phyloP scores from a whole-genome alignment of 2,329 filamentous ascomycete genomes.

The Fusarium kyushuense region DNA sequence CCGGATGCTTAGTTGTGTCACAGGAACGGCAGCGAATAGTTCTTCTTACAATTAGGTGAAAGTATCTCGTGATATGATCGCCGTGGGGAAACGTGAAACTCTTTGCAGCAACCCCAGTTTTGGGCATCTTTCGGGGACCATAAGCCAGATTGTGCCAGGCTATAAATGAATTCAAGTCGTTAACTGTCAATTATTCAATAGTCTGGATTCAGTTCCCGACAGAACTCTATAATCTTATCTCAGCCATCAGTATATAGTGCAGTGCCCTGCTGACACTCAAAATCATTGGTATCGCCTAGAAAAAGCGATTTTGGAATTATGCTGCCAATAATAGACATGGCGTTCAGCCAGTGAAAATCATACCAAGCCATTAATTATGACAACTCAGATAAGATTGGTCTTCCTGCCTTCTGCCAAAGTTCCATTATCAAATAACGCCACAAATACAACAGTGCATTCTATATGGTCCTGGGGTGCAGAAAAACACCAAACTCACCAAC shows the following conservation, averaged over 20 bases:
- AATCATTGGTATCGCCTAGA: neutral
- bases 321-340: slow-evolving; percentile 18
- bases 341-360: slow-evolving; percentile 32
- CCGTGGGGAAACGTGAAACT: slow-evolving; percentile 27
- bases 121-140: neutral
- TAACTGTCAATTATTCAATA: neutral
- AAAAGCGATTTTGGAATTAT: slow-evolving; percentile 9
- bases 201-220: neutral
- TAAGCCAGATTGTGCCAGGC: neutral
- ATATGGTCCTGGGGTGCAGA: too few relatives aligned
- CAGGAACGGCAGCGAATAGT: slow-evolving; percentile 6
- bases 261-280: neutral
- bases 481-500: too few relatives aligned
- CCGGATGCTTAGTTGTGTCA: slow-evolving; percentile 12
- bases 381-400: slow-evolving; percentile 41
- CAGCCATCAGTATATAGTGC: slow-evolving; percentile 8
- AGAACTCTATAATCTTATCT: slow-evolving; percentile 26
- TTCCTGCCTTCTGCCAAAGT: neutral
- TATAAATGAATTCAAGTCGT: neutral
- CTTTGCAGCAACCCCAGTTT: slow-evolving; percentile 5
- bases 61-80: slow-evolving; percentile 47
- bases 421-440: slow-evolving; percentile 20
- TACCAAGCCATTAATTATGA: slow-evolving; percentile 45
- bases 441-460: slow-evolving; percentile 13
- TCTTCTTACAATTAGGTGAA: slow-evolving; percentile 43